Base-by-base conservation (phyloP, 768 basidiomycete species). In the Mycena vulgaris region DNA sequence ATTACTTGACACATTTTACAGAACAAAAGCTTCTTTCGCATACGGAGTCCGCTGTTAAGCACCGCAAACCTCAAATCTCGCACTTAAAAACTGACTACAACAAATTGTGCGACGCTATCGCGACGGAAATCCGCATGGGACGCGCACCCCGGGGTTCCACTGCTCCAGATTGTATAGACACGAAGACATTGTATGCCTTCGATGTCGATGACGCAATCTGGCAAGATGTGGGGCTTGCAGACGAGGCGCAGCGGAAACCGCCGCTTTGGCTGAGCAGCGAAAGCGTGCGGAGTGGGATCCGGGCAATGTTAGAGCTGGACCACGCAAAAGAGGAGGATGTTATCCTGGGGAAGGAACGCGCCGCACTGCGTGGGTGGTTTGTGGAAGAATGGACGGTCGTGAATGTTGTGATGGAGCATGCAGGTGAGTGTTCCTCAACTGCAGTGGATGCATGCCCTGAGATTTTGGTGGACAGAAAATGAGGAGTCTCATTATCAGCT, bases 61-160 rank as follows among this genome's bases (percentile, higher is more conserved):
- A n/a, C n/a, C n/a, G n/a, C n/a, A n/a, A n/a, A n/a, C n/a, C n/a
- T n/a, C n/a, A n/a, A n/a, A n/a, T n/a, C n/a, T n/a, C n/a, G n/a
- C n/a, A 51, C 35, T 56, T 81, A 27, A 58, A 74, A 30, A 67
- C 59, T 2, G 79, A 83, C 3, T 82, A 80, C 72, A 83, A 83
- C 66, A 71, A 72, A 5, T 62, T 80, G 14, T 78, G 78, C 47
- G 57, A 58, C 7, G 63, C 76, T 7, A 61, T 83, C 57, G 60
- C 27, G 23, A 55, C 56, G 3, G 49, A 80, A 0, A 79, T n/a
- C n/a, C n/a, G n/a, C n/a, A n/a, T n/a, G n/a, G n/a, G n/a, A n/a
- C n/a, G n/a, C n/a, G n/a, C n/a, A n/a, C n/a, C n/a, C n/a, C n/a
- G n/a, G n/a, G n/a, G n/a, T n/a, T n/a, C n/a, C n/a, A n/a, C n/a